Evolutionary conservation across 2,329 filamentous ascomycete genomes (phyloP), one percentile per base, ranked within the genome.

Genomic region (Fonsecaea pugnacius): DNA sequence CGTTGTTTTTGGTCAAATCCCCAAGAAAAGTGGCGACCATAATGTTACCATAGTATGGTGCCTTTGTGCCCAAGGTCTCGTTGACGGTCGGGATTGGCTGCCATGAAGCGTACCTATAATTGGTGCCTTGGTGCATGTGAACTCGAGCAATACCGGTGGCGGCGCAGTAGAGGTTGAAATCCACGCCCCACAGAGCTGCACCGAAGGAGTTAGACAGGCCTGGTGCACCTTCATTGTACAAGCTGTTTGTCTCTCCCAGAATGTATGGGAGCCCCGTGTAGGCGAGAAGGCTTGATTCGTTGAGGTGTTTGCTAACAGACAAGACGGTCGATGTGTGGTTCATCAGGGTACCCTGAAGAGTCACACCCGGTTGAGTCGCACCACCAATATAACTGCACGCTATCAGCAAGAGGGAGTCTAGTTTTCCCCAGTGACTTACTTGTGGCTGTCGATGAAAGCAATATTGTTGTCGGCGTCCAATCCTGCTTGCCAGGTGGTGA

Each of bases 171-270:
- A 89, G 77, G 67, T 83, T 84, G 76, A 87, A 89, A 74, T 89
- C 86, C 12, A 88, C 71, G 27, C 79, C 84, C 87, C 86, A 89
- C 18, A 89, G 83, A 9, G 86, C 85, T 9, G 86, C 87, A 38
- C 87, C 87, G 72, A 89, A 89, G 0, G 84, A 80, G 75, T 89
- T 87, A 43, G 85, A 87, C 18, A 89, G 77, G 0, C 86, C 86
- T 0, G 86, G 84, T 5, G 80, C 79, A 60, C 86, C 87, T 75
- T 89, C 78, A 72, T 85, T 84, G 75, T 84, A 88, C 9, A 89
- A 80, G 7, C 83, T 86, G 74, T 89, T 89, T 56, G 82, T 80
- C 76, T 89, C 85, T 65, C 85, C 85, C 1, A 88, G 77, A 66
- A 87, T 84, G 67, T 84, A 84, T 0, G 84, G 83, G 3, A 83